Evolutionary conservation across 148 eudicot genomes (phyloP).

Genomic region (Linanthus parryae): DNA sequence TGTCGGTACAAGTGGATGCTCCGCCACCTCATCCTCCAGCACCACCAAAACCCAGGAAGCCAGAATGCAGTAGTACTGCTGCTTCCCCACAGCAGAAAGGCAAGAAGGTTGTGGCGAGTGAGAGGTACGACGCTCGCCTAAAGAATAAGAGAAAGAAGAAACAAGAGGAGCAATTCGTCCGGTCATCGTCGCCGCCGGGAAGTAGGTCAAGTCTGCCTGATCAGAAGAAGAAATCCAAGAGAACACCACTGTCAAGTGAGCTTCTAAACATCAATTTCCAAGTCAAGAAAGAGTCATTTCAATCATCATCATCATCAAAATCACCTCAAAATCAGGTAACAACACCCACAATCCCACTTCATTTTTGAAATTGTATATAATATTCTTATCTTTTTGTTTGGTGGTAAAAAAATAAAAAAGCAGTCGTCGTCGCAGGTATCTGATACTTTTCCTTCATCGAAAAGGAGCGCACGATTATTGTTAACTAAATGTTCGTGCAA

Average conservation of each 20-base stretch:
- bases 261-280: constrained; percentile 2
- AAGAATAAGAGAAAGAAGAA: constrained; percentile 2
- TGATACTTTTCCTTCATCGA: neutral
- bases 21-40: no score
- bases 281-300: constrained; percentile 9
- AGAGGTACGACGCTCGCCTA: neutral
- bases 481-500: constrained; percentile 8
- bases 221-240: neutral
- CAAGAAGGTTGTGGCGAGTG: neutral
- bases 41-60: no score
- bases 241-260: neutral
- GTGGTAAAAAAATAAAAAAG: no score
- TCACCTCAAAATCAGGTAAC: constrained; percentile 6
- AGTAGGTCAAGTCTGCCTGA: neutral
- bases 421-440: constrained; percentile 6
- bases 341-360: neutral
- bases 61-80: no score
- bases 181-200: neutral
- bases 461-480: constrained; percentile 6
- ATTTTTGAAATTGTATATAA: no score
- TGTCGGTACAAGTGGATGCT: no score
- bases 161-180: constrained; percentile 1
- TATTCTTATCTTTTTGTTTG: no score
- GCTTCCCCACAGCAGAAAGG: no score
- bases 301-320: constrained; percentile 5